Conservation (phyloP, 805 yeast genomes). For the Schwanniomyces pseudopolymorphus region DNA sequence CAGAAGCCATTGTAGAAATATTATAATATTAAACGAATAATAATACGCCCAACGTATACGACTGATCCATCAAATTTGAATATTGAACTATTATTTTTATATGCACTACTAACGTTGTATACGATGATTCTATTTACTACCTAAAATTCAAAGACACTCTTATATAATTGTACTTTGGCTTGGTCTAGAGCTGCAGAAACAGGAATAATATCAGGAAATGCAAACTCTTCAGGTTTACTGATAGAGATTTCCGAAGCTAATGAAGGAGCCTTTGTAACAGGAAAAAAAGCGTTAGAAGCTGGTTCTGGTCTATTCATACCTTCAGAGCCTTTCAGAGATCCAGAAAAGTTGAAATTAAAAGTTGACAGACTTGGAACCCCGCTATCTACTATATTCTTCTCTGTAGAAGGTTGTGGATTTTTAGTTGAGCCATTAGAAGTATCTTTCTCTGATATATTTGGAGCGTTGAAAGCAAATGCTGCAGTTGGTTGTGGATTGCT, state of each 20-base stretch:
- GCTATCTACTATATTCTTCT: neutral
- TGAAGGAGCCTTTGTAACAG: neutral
- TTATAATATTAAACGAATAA: neutral
- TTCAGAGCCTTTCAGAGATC: conserved; percentile 1
- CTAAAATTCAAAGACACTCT: conserved; percentile 26
- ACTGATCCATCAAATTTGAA: neutral
- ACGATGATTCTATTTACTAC: neutral
- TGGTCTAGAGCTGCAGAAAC: conserved; percentile 19
- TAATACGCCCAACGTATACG: neutral
- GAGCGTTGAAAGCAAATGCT: neutral
- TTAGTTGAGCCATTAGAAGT: neutral
- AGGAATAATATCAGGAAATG: conserved; percentile 24
- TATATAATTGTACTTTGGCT: conserved; percentile 25
- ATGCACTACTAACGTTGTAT: neutral
- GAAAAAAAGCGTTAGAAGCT: neutral
- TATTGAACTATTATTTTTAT: neutral
- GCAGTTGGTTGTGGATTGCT: neutral
- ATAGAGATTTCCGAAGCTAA: neutral
- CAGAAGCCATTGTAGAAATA: conserved; percentile 4
- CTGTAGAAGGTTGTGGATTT: neutral
- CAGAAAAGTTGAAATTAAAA: neutral
- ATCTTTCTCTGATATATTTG: neutral
- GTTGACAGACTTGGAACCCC: neutral
- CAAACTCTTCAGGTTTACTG: neutral
- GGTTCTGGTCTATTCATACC: neutral